Evolutionary conservation across 1,139 yeast genomes (phyloP), one percentile per base, ranked within the genome.

Genomic region (Zhuliangozyma parablackwelliae): DNA sequence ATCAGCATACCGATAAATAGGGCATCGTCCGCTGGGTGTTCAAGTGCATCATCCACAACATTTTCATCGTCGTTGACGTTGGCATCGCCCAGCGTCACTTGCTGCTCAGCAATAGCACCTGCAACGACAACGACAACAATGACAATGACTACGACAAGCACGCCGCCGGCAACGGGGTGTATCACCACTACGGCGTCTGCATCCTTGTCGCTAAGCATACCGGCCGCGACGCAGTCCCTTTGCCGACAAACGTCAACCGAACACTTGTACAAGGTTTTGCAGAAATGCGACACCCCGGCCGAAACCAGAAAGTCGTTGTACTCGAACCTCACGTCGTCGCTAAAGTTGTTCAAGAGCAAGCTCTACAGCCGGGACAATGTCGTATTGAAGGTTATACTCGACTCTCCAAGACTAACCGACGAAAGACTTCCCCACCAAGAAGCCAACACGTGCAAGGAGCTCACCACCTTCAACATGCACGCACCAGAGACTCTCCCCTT

Each of bases 401-500:
- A 44, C 21, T 41, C 54, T 7, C 61, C 61, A 9, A 42, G 58
- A 33, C 45, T 53, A 43, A 54, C 61, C 12, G 59, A 57, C 41
- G 63, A 57, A 31, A 46, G 43, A 10, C 39, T 54, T 16, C 56
- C 58, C 5, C n/a, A n/a, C n/a, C n/a, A n/a, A n/a, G 36, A 31
- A 10, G 34, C 31, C 21, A 24, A 24, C 11, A 32, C 41, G 13
- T 24, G 40, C 21, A 39, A 41, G 31, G 46, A 44, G 33, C 34
- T 42, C 27, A 37, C 36, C 10, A 42, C 46, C 5, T 40, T 42
- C 31, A 34, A 29, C 29, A 28, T 12, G 13, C 8, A 7, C n/a
- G 30, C 9, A 11, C 23, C 11, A 28, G 12, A 16, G n/a, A n/a
- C n/a, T n/a, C n/a, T n/a, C n/a, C n/a, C n/a, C n/a, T n/a, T n/a